Evolutionary conservation across 1,284 basidiomycete species (phyloP), one percentile per base, ranked within the genome.

Genomic region (Naganishia cerealis): DNA sequence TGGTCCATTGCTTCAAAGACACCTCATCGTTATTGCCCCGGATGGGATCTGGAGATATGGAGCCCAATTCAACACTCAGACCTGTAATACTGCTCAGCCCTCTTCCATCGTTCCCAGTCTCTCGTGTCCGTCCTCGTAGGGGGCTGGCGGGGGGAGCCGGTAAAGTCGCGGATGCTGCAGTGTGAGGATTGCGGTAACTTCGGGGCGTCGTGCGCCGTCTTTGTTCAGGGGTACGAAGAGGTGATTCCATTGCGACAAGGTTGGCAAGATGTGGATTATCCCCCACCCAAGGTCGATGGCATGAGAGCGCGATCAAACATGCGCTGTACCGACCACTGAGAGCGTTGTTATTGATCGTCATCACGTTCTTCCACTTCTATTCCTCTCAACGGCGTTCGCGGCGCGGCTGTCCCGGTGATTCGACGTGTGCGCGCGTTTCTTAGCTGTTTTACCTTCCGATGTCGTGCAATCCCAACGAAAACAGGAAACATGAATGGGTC

Each of bases 1-100:
- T 66, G 5, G 54, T 56, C 55, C 63, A 66, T 24, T 63, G 50
- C 46, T 54, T 50, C 13, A 63, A 63, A 48, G 33, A n/a, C 10
- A 36, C 57, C 8, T 43, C 16, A 15, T 48, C 48, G 26, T 33
- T 50, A 50, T 15, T 39, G 1, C 29, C 33, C 5, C 8, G 48
- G 13, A 21, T 12, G 13, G 38, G 33, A 24, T 50, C 46, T 50
- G 8, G n/a, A 8, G 46, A 46, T 18, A 15, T 18, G 7, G 18
- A 50, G 46, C 21, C 21, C 9, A 24, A 50, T 24, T 21, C 46
- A n/a, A 21, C 24, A 50, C 7, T 9, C n/a, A 50, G 21, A 50
- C 46, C 10, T 8, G n/a, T 5, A 8, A 24, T 24, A 24, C 10
- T 50, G 46, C n/a, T 24, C n/a, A 9, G 13, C 21, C 46, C 9